Evolutionary conservation across 352 stramenopile species (phyloP), one percentile per base, ranked within the genome.

Genomic region (Pythium utonaiense): DNA sequence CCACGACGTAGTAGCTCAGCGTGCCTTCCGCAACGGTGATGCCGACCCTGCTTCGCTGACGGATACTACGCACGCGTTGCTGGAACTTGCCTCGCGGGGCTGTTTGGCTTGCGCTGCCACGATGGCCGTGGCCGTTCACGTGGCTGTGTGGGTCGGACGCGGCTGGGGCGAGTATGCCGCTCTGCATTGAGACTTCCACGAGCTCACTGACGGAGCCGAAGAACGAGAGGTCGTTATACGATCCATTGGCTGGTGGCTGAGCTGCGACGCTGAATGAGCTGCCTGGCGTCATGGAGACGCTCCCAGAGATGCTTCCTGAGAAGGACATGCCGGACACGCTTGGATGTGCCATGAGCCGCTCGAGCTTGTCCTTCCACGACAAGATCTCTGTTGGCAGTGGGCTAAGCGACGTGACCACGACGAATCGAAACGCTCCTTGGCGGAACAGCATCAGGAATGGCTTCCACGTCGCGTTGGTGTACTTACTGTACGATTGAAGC

Each of bases 1-100:
- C 77, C n/a, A 88, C 77, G 38, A 88, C 78, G 54, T 83, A 82
- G 53, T 88, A 88, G 10, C 40, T 66, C 21, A 88, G 57, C n/a
- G 77, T 57, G 6, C 76, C 73, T 42, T 88, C 78, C 6, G 31
- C 40, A 21, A 75, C 62, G 25, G 28, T 53, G 1, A 67, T 9
- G 0, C 57, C 61, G 17, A 34, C 68, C 30, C 54, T 60, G n/a
- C 49, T 56, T 14, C 61, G 71, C 36, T 79, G 69, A 10, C 66
- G 68, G 21, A 80, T 59, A 36, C 50, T 74, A 3, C 49, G 57
- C n/a, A 77, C 41, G 16, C 72, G 69, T 6, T 57, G 30, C 44
- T 80, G 69, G 2, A 74, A 53, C 41, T 67, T 73, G 21, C 66
- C 67, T 5, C 57, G 28, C 19, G 53, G 21, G 6, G 31, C 9